Conservation (phyloP, 176 grass and related monocot genomes). For the Guadua angustifolia region DNA sequence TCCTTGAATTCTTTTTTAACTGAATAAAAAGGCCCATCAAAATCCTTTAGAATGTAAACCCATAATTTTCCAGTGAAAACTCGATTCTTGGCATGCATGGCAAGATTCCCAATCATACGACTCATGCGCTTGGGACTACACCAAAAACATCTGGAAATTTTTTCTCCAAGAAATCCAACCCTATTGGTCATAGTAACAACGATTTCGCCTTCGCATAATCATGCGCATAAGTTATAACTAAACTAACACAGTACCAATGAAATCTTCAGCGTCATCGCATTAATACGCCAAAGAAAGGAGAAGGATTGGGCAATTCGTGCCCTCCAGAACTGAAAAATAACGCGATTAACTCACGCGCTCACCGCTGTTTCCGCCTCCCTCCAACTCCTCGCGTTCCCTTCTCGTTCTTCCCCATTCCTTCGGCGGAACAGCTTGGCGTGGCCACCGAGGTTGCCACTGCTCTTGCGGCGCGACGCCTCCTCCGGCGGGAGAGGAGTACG, state of each 20-base stretch:
- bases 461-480: background rate
- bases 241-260: background rate
- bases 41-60: background rate
- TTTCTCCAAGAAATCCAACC: background rate
- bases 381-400: background rate
- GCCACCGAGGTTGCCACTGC: background rate
- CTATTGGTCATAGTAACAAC: background rate
- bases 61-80: background rate
- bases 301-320: background rate
- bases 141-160: background rate
- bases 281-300: background rate
- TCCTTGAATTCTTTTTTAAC: background rate
- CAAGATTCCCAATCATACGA: background rate
- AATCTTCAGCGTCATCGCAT: background rate
- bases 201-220: background rate
- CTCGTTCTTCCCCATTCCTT: background rate
- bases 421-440: background rate
- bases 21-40: no score
- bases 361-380: background rate
- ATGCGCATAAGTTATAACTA: background rate
- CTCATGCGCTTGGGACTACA: background rate
- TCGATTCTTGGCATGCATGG: background rate
- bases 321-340: background rate
- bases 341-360: conserved; percentile 15
- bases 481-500: background rate